Evolutionary conservation across 805 yeast species (phyloP), one percentile per base, ranked within the genome.

Genomic region (Cyberlindnera mrakii): DNA sequence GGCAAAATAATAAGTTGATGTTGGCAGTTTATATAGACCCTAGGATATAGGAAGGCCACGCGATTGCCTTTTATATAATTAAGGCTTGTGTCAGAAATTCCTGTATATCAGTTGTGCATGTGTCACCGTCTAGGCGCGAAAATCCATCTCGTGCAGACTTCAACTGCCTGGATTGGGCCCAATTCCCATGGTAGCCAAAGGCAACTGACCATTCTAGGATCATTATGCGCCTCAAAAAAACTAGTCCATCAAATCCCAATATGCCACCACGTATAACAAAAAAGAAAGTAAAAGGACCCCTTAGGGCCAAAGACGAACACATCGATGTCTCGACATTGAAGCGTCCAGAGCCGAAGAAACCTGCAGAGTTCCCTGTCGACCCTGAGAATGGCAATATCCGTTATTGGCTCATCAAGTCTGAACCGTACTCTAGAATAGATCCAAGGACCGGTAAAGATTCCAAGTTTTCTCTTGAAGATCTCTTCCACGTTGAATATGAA

Each of bases 1-100:
- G 96, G 96, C 1, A 90, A 88, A 60, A 84, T 90, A 42, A 70
- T 68, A 36, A 38, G 34, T 33, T 41, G 45, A 41, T 16, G 30
- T 6, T 18, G 33, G 11, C 23, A 16, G 5, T 17, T 32, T 32
- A 32, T 15, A 32, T 32, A 32, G 20, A 32, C 9, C 9, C 8
- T 23, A 23, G 27, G 8, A 23, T 23, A 23, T 23, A 23, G 27
- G 8, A 23, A 23, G 11, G 27, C 11, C 13, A 23, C 8, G 27
- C 9, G 27, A 11, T 23, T 23, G 11, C 10, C 9, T 23, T 23
- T 23, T 11, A 4, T 23, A 23, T 23, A 23, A 8, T 23, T 10
- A 23, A 23, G 11, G 27, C 9, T 23, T 11, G 27, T 23, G 9
- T 23, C 10, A 10, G 27, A 23, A 23, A 11, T 23, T 9, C 9